Conservation (phyloP, 164 flowering plant species). For the grape (Vitis vinifera) region DNA sequence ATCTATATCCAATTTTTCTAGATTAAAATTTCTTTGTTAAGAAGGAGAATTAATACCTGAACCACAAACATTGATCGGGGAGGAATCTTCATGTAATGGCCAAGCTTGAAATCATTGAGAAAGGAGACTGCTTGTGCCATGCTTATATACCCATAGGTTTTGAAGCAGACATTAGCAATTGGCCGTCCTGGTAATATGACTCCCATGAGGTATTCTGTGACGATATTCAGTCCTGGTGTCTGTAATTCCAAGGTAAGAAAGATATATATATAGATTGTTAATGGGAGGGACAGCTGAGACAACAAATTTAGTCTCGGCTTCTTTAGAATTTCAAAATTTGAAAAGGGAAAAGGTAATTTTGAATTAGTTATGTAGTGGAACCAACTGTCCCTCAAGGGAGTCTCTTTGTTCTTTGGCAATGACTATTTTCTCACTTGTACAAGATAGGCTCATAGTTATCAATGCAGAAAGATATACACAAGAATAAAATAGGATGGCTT, state of each 20-base stretch:
- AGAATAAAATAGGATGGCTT: too few species aligned
- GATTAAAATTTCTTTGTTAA: not conserved
- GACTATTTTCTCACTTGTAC: too few species aligned
- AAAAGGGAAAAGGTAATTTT: too few species aligned
- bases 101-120: conserved; percentile 76
- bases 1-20: too few species aligned
- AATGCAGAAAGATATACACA: not conserved
- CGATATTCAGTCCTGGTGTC: conserved; percentile 76
- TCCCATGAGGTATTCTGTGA: conserved; percentile 77
- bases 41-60: conserved; percentile 37
- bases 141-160: conserved; percentile 75
- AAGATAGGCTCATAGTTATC: not conserved
- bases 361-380: too few species aligned
- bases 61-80: conserved; percentile 80
- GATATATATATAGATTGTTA: too few species aligned
- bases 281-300: not conserved
- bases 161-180: conserved; percentile 78
- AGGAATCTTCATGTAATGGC: conserved; percentile 88
- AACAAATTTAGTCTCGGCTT: not conserved
- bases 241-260: conserved; percentile 11
- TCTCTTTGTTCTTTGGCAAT: too few species aligned
- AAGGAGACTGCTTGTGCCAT: conserved; percentile 73
- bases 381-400: too few species aligned
- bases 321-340: too few species aligned
- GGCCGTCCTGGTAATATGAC: conserved; percentile 60